Base-by-base conservation (phyloP, 768 basidiomycete genomes). In the Mycena alexandri region DNA sequence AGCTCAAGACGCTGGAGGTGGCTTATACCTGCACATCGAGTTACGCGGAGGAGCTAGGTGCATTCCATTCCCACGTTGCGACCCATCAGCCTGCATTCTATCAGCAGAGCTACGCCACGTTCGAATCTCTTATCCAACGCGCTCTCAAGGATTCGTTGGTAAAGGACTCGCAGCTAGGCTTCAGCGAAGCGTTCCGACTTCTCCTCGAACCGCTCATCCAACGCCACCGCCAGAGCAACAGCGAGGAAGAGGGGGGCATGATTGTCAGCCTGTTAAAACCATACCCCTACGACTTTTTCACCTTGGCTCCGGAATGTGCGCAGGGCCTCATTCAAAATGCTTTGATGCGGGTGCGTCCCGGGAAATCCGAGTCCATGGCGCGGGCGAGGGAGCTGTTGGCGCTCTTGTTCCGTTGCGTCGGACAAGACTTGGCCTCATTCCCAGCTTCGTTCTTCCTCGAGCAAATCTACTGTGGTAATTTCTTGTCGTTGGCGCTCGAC, bases 41-140 rank as follows among this genome's bases (percentile, higher is more conserved):
- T 17, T 65, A 65, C 36, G 58, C 64, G 16, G 46, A 41, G 21
- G 43, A 60, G 57, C 58, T 65, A 25, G 42, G 34, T 33, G 21
- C 51, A 46, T 72, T 72, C 65, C 67, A 65, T 34, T 53, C 63
- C 21, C 68, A 69, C 34, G 54, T 72, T 33, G 63, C 64, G 33
- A 66, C 52, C 25, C 63, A 72, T 12, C 64, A 59, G 51, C 57
- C 57, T 51, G n/a, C 56, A 46, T 65, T 65, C 64, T 60, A 65
- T 47, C 57, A 59, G 52, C 42, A 47, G 51, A 52, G 24, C 50
- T 53, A 61, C 44, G 34, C 58, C 7, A 48, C 68, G 34, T 67
- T 72, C 36, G 61, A 67, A 33, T 61, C 59, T 41, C 67, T 57
- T 17, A 60, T 69, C 54, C 62, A 29, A 51, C 53, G 59, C 42